Evolutionary conservation across 768 basidiomycete genomes (phyloP).

Genomic region (Pleurotus djamor): DNA sequence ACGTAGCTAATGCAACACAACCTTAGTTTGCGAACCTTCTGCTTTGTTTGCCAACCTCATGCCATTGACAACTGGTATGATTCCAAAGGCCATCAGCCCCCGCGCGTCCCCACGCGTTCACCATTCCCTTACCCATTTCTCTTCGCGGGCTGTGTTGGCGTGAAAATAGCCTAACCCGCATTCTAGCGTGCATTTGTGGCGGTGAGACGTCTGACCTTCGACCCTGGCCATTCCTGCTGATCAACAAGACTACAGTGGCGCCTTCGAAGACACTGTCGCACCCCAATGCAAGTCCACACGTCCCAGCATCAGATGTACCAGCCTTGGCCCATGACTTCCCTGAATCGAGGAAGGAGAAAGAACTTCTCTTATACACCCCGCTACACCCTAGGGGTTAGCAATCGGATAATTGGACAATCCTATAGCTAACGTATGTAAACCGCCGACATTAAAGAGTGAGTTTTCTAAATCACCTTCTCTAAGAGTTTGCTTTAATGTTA

Average conservation of each 20-base stretch:
- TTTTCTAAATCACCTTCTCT: no score
- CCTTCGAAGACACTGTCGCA: neutral
- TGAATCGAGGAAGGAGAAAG: neutral
- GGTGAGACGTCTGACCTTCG: neutral
- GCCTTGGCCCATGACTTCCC: neutral
- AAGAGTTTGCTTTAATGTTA: no score
- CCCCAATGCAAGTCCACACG: neutral
- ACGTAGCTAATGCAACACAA: no score
- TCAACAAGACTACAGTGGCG: neutral
- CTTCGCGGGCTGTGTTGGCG: neutral
- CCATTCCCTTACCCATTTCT: neutral
- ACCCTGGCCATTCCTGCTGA: neutral
- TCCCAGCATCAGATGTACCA: neutral
- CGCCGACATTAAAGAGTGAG: no score
- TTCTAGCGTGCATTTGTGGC: conserved; percentile 8
- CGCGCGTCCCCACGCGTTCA: conserved; percentile 3
- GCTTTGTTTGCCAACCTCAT: neutral
- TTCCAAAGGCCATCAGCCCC: neutral
- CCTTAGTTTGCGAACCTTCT: neutral
- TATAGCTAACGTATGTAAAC: no score
- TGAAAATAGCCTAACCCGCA: neutral
- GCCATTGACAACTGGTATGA: conserved; percentile 4
- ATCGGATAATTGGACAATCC: no score
- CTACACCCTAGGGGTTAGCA: neutral
- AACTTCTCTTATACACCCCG: neutral